Evolutionary conservation across 2,329 filamentous ascomycete species (phyloP).

Genomic region (Calcarisporium arbuscula): DNA sequence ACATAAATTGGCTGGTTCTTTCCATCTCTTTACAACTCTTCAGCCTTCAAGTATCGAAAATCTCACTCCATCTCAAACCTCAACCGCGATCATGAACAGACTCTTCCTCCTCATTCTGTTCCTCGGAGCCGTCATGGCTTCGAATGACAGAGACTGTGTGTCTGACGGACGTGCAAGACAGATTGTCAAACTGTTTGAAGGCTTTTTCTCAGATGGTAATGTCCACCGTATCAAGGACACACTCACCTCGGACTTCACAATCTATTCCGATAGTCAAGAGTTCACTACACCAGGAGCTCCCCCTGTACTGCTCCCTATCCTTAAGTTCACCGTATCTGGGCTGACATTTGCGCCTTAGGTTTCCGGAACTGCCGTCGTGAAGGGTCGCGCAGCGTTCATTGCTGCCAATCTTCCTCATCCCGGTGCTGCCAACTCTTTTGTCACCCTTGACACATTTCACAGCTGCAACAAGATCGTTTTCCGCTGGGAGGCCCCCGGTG

Average conservation of each 20-base stretch:
- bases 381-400: constrained; percentile 1
- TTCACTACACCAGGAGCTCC: constrained; percentile 1
- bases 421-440: not conserved
- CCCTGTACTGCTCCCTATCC: not conserved
- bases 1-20: no score
- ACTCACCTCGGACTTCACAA: not conserved
- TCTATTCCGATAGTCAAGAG: constrained; percentile 2
- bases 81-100: not conserved
- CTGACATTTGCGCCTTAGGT: not conserved
- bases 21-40: no score
- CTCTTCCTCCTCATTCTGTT: not conserved
- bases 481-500: not conserved
- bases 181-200: not conserved
- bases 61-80: no score
- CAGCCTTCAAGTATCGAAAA: no score
- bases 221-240: not conserved
- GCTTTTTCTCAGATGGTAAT: constrained; percentile 1
- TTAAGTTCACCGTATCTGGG: not conserved
- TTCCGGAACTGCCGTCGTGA: constrained; percentile 1
- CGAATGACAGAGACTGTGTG: not conserved
- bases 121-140: not conserved
- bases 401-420: constrained; percentile 1
- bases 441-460: constrained; percentile 1
- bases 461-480: constrained; percentile 1
- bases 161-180: not conserved